Evolutionary conservation across 768 basidiomycete genomes (phyloP), one percentile per base, ranked within the genome.

Genomic region (Dentipellis sp.): DNA sequence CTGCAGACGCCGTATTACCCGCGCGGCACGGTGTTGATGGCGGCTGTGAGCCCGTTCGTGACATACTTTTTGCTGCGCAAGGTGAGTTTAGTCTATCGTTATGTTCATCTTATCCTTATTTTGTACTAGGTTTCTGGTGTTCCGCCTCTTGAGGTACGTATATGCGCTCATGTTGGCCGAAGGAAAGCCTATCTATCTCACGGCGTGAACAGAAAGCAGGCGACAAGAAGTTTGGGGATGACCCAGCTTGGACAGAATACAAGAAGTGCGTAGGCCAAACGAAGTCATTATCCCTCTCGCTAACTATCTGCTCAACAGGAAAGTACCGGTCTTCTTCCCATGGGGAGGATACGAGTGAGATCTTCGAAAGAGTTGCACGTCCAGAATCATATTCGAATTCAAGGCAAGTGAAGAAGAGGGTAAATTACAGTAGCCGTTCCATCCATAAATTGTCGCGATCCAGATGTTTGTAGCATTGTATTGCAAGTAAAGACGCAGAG

Each of bases 21-120:
- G 9, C 56, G 62, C 11, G 74, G 72, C 11, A 70, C 76, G 1
- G 63, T 78, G 50, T 69, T 71, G 1, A 54, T 81, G 5, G 78
- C 81, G 4, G 77, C 77, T 10, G 59, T 76, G 23, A 84, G 84
- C 53, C 87, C 86, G 0, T 49, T 85, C 10, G 76, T 86, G 62
- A 83, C 82, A 1, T 89, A 82, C 71, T 71, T 78, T 56, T 66
- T 88, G n/a, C 63, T 81, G 52, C 73, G 76, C 58, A 74, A 78
- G 60, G 81, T 82, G 54, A 23, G 75, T 64, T 46, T 16, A 48
- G 34, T 3, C n/a, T 21, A 48, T n/a, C 48, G 19, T 23, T 5
- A 10, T 37, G 17, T 23, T 19, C 39, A 10, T 50, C 23, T 35
- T 29, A 37, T 10, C 17, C 8, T 22, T 51, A 45, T 39, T 21